Evolutionary conservation across 1,284 basidiomycete genomes (phyloP), one percentile per base, ranked within the genome.

Genomic region (Leccinum griseonigrum): DNA sequence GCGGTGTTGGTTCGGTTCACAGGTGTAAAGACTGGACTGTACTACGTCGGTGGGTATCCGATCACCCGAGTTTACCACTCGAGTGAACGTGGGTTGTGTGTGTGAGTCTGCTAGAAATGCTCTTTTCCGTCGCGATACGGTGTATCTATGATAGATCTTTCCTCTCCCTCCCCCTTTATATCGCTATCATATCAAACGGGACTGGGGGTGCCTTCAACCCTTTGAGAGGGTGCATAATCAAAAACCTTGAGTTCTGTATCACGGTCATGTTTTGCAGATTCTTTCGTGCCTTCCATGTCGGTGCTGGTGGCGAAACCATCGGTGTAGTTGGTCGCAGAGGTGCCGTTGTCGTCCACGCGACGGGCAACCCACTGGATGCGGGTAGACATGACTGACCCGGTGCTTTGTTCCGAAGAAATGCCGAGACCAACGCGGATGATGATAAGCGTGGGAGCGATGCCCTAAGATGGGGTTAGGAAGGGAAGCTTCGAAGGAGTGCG

Each of bases 11-110:
- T 22, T 67, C 72, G 0, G 68, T 74, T 16, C 76, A 76, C 53
- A 63, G 61, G 26, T 80, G 78, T 57, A 71, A 64, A 52, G 77
- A 80, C 53, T 80, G 79, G 78, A 71, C 68, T 18, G 65, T 65
- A 46, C 40, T 79, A 58, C 67, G 69, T 57, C 56, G 58, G 58
- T 78, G 69, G 63, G 62, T 78, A 62, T 60, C 69, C 29, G 75
- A 75, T 26, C 65, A 72, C 58, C 72, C 71, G 18, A 71, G 73
- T 38, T 32, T 66, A 40, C 70, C 70, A 3, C 57, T 71, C 22
- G 58, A 64, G 53, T 72, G 57, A 61, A 34, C 50, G 46, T 48
- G 46, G 46, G 46, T 48, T 11, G 40, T 11, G 43, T 10, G 22
- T 8, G 34, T 16, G 55, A 34, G 51, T 29, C 16, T 51, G 3